Conservation (phyloP, 1,284 basidiomycete species). For the Xerocomus amazonicus region DNA sequence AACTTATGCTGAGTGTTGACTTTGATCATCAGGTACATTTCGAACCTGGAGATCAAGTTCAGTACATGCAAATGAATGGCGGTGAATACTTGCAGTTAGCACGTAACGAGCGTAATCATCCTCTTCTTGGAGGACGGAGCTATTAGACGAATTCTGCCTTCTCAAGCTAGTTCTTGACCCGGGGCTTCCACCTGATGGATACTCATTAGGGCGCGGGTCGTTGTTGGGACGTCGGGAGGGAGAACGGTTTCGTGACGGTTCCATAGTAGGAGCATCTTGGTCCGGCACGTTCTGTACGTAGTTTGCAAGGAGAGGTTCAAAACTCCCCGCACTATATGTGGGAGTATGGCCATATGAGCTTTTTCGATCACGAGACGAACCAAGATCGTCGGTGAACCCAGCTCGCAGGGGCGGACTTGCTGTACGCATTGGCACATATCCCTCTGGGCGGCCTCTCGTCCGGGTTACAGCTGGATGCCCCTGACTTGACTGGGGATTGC, state of each 20-base stretch:
- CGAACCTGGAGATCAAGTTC: constrained; percentile 39
- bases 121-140: constrained; percentile 45
- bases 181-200: constrained; percentile 35
- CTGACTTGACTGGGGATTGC: constrained; percentile 52
- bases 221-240: constrained; percentile 26
- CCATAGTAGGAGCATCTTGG: constrained; percentile 10
- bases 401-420: constrained; percentile 43
- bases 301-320: constrained; percentile 57
- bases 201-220: constrained; percentile 28
- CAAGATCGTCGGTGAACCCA: constrained; percentile 31
- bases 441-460: constrained; percentile 18
- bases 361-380: constrained; percentile 39
- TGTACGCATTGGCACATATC: constrained; percentile 45
- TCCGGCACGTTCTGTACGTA: constrained; percentile 30
- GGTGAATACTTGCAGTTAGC: constrained; percentile 45
- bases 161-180: constrained; percentile 46
- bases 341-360: constrained; percentile 42
- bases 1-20: constrained; percentile 37
- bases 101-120: constrained; percentile 57
- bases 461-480: constrained; percentile 39
- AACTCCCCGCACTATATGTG: constrained; percentile 56
- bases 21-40: constrained; percentile 43
- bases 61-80: constrained; percentile 3
- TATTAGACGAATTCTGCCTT: constrained; percentile 35
- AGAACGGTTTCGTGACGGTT: constrained; percentile 28